Conservation (phyloP, 2,329 filamentous ascomycete species). For the Hansfordia pulvinata region DNA sequence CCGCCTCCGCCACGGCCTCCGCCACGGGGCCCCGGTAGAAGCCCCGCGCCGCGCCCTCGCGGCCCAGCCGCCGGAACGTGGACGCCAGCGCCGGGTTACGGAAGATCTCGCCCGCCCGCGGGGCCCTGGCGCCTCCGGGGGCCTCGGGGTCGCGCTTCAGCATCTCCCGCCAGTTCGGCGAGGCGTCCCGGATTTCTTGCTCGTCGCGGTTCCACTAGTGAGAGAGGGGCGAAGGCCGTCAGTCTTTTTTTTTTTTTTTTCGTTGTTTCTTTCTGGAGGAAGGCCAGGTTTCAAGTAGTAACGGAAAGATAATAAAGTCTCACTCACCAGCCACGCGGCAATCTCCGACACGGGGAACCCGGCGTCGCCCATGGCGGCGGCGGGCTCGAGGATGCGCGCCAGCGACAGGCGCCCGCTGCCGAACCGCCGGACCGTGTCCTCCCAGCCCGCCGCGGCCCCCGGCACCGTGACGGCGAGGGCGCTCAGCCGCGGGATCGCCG, state of each 20-base stretch:
- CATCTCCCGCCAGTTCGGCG: slow-evolving; percentile 79
- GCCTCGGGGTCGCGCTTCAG: slow-evolving; percentile 63
- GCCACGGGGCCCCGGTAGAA: slow-evolving; percentile 84
- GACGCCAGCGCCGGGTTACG: slow-evolving; percentile 68
- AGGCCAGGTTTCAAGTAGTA: not conserved
- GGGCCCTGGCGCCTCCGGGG: slow-evolving; percentile 58
- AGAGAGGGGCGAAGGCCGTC: too few species aligned
- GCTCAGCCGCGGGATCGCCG: slow-evolving; percentile 58
- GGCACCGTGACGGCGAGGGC: slow-evolving; percentile 78
- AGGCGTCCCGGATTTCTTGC: slow-evolving; percentile 50
- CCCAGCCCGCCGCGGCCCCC: slow-evolving; percentile 86
- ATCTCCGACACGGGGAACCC: slow-evolving; percentile 85
- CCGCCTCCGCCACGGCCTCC: slow-evolving; percentile 65
- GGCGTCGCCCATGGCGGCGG: slow-evolving; percentile 72
- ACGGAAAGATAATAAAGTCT: not conserved
- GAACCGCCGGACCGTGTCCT: slow-evolving; percentile 75
- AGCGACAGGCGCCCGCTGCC: slow-evolving; percentile 75
- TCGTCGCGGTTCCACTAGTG: slow-evolving; percentile 61
- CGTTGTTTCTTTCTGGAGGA: not conserved
- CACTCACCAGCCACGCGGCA: slow-evolving; percentile 51
- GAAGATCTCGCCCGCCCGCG: slow-evolving; percentile 74
- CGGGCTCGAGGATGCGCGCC: slow-evolving; percentile 67
- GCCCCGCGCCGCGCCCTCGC: slow-evolving; percentile 77
- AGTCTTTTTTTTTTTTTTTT: not conserved
- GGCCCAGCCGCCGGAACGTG: slow-evolving; percentile 68